These are phyloP conservation scores for Ramalina intermedia DNA, from an alignment of 495 filamentous ascomycete species.

Conservation along the genomic window DNA sequence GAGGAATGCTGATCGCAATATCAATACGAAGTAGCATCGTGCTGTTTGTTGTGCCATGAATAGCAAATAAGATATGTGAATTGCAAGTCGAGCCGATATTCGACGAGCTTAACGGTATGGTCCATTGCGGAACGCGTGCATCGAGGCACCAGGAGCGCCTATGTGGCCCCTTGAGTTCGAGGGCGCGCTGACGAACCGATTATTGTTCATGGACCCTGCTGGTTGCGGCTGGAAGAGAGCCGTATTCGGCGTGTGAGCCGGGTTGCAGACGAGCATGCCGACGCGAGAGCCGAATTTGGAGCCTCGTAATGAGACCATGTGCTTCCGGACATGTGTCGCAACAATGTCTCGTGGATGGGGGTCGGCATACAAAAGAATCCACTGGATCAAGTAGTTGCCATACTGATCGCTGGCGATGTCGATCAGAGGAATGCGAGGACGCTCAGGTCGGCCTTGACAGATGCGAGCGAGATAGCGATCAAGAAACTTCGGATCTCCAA, in stretches of 20 bases:
- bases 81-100: too few relatives aligned
- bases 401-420: conserved; percentile 98
- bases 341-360: conserved; percentile 85
- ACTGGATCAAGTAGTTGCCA: conserved; percentile 95
- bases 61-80: too few relatives aligned
- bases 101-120: too few relatives aligned
- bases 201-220: conserved; percentile 45
- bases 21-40: too few relatives aligned
- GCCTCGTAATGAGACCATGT: conserved; percentile 97
- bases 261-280: conserved; percentile 97
- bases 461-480: conserved; percentile 86
- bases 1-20: too few relatives aligned
- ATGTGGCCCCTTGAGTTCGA: conserved; percentile 16
- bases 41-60: too few relatives aligned
- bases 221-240: conserved; percentile 44
- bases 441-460: conserved; percentile 77
- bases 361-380: conserved; percentile 77
- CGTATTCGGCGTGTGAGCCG: conserved; percentile 58
- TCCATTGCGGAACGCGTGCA: too few relatives aligned
- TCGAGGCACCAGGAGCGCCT: too few relatives aligned
- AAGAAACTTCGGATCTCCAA: conserved; percentile 81
- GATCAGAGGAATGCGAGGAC: conserved; percentile 91
- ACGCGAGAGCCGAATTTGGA: conserved; percentile 98
- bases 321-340: conserved; percentile 86
- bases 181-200: conserved; percentile 41